These are phyloP conservation scores for Metschnikowia henanensis DNA, from an alignment of 805 yeast genomes.

Conservation along the genomic window DNA sequence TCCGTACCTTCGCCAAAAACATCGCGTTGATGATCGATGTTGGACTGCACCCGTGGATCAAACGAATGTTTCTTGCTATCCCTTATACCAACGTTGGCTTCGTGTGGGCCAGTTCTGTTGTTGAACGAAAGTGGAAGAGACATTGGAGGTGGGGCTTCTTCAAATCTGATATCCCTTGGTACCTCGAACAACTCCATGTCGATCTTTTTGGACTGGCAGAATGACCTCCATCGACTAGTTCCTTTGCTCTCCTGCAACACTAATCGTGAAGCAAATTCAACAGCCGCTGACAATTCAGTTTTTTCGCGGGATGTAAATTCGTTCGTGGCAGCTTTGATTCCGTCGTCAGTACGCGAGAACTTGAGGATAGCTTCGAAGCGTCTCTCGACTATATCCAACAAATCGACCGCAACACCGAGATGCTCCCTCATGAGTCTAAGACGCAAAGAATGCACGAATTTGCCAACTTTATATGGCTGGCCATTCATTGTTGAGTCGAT, in stretches of 20 bases:
- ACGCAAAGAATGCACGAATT: conserved; percentile 86
- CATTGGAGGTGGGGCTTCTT: conserved; percentile 30
- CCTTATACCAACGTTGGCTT: conserved; percentile 79
- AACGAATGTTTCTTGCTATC: conserved; percentile 79
- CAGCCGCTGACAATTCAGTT: conserved; percentile 58
- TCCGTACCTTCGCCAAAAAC: conserved; percentile 79
- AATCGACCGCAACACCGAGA: conserved; percentile 89
- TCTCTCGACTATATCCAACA: conserved; percentile 77
- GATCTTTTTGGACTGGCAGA: conserved; percentile 17
- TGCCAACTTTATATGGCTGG: conserved; percentile 74
- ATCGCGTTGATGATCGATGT: conserved; percentile 63
- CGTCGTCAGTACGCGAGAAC: conserved; percentile 42
- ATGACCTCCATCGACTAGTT: conserved; percentile 45
- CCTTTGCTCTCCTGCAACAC: conserved; percentile 54
- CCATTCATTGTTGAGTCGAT: conserved; percentile 79
- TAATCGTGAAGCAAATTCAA: conserved; percentile 72
- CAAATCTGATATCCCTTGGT: conserved; percentile 27
- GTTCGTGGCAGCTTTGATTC: conserved; percentile 46
- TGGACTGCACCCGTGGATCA: conserved; percentile 78
- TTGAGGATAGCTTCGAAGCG: conserved; percentile 53
- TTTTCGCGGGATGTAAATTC: conserved; percentile 34
- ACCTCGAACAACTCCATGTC: conserved; percentile 10
- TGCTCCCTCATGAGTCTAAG: conserved; percentile 96
- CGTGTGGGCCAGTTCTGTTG: conserved; percentile 73
- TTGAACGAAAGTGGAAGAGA: conserved; percentile 66